phyloP scores from a whole-genome alignment of 306 rosid genomes.

The Ormosia emarginata region DNA sequence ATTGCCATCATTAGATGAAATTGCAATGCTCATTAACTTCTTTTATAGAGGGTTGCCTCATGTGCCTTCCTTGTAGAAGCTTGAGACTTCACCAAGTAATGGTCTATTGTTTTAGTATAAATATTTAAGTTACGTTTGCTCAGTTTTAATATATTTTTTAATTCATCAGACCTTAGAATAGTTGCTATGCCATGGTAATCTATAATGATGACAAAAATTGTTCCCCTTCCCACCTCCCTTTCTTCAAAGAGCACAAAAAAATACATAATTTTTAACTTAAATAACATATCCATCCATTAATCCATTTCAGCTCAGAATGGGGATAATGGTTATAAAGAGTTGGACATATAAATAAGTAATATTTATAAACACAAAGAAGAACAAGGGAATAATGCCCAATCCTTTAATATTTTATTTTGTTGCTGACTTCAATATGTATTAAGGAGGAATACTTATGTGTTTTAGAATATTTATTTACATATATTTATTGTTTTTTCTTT shows the following conservation, averaged over 20 bases:
- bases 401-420: too few species aligned
- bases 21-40: slow-evolving; percentile 70
- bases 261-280: slow-evolving; percentile 1
- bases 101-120: slow-evolving; percentile 7
- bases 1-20: slow-evolving; percentile 96
- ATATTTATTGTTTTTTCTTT: too few species aligned
- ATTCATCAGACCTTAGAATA: background rate
- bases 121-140: slow-evolving; percentile 7
- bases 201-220: background rate
- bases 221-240: background rate
- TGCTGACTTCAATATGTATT: too few species aligned
- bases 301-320: slow-evolving; percentile 78
- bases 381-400: too few species aligned
- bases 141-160: background rate
- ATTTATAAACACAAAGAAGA: too few species aligned
- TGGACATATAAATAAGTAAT: too few species aligned
- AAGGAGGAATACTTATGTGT: too few species aligned
- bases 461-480: too few species aligned
- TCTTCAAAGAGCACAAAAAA: background rate
- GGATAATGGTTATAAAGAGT: too few species aligned
- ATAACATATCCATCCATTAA: background rate
- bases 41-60: slow-evolving; percentile 74
- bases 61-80: slow-evolving; percentile 65
- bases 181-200: background rate
- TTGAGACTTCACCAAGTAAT: slow-evolving; percentile 68